These are phyloP conservation scores for Colletotrichum liriopes DNA, from an alignment of 2,329 filamentous ascomycete genomes.

Conservation along the genomic window DNA sequence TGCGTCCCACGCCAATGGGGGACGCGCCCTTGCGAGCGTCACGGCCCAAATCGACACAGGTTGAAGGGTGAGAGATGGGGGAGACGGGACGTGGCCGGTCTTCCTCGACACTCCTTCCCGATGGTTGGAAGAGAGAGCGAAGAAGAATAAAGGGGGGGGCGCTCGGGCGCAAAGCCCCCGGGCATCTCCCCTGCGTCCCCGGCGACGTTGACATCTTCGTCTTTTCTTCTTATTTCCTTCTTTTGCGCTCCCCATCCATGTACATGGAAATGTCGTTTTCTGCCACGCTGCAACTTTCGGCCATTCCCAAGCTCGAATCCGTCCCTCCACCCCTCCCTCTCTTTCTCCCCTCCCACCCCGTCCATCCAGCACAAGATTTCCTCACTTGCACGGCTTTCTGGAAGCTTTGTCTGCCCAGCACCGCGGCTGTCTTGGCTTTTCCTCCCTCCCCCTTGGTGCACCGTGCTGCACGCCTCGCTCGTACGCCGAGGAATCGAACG, in stretches of 20 bases:
- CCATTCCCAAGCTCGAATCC: background rate
- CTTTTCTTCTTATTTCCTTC: slow-evolving; percentile 6
- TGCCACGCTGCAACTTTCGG: background rate
- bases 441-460: background rate
- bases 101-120: background rate
- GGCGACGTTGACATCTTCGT: slow-evolving; percentile 28
- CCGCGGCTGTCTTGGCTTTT: background rate
- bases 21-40: background rate
- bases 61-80: background rate
- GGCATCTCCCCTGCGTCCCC: slow-evolving; percentile 24
- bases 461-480: background rate
- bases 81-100: background rate
- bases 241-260: background rate
- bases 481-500: background rate
- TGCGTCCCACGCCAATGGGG: background rate
- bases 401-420: slow-evolving; percentile 34
- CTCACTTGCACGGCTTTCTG: slow-evolving; percentile 19
- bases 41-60: background rate
- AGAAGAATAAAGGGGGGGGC: background rate
- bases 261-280: background rate
- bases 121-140: background rate
- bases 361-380: background rate
- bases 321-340: background rate
- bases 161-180: background rate
- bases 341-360: background rate